Percentiles rank a stretch among this genome's conserved stretches.
Conservation (phyloP, 1,284 basidiomycete genomes). For the Sanghuangporus weigelae region DNA sequence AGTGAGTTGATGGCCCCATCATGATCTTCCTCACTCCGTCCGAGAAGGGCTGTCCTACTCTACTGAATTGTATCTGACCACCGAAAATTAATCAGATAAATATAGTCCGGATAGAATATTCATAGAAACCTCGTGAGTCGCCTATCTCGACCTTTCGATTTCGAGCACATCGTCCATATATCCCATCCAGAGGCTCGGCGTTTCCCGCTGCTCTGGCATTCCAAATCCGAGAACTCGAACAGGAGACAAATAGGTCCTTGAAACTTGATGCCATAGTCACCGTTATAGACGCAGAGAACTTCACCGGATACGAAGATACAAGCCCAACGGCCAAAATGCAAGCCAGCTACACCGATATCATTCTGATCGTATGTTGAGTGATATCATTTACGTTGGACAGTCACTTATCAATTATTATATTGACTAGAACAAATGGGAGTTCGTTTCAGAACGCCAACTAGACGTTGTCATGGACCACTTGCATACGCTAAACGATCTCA, state of each 20-base stretch:
- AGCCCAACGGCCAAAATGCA: conserved; percentile 88
- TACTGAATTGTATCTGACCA: background rate
- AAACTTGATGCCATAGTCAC: conserved; percentile 86
- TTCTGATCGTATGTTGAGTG: conserved; percentile 61
- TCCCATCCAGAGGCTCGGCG: conserved; percentile 66
- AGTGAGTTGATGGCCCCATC: conserved; percentile 10
- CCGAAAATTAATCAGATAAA: conserved; percentile 60
- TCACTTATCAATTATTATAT: background rate
- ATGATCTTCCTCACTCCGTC: background rate
- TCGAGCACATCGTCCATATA: background rate
- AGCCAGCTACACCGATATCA: conserved; percentile 88
- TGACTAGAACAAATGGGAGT: conserved; percentile 81
- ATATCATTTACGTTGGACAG: conserved; percentile 4
- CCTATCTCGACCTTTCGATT: background rate
- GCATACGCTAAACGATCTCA: conserved; percentile 83
- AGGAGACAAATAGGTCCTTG: conserved; percentile 67
- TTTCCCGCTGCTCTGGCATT: conserved; percentile 89
- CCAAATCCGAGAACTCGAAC: conserved; percentile 84
- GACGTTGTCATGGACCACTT: conserved; percentile 83
- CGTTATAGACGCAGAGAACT: conserved; percentile 87
- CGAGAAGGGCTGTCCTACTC: background rate
- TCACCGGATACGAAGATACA: conserved; percentile 84
- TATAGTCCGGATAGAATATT: conserved; percentile 83
- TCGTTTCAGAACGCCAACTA: conserved; percentile 67
- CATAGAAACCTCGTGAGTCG: conserved; percentile 82